These are phyloP conservation scores for Microcos paniculata DNA, from an alignment of 345 rosid genomes.

Conservation along the genomic window DNA sequence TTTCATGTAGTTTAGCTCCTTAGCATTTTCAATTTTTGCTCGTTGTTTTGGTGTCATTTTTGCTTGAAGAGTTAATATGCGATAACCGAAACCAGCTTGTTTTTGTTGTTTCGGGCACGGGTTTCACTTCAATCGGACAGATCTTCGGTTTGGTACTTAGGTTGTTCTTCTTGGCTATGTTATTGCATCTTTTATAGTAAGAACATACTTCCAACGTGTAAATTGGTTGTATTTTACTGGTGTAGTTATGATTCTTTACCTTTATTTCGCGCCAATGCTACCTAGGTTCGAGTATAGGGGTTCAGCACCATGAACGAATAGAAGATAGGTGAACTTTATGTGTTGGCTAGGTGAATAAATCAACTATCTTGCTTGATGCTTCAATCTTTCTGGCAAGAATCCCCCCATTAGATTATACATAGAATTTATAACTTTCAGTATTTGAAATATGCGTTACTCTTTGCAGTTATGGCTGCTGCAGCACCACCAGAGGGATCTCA, in stretches of 20 bases:
- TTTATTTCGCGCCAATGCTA: background rate
- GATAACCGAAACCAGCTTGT: background rate
- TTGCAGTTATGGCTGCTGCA: constrained; percentile 43
- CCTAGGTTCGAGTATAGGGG: background rate
- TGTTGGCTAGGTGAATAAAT: background rate
- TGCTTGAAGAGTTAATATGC: background rate
- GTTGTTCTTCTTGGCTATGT: background rate
- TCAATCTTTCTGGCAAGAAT: background rate
- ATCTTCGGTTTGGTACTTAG: background rate
- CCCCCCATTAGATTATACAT: background rate
- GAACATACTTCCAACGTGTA: background rate
- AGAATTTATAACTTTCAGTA: background rate
- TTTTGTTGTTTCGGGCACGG: background rate
- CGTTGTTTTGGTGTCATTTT: background rate
- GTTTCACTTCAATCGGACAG: background rate
- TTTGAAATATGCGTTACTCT: background rate
- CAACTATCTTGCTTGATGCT: background rate
- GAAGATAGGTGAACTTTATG: constrained; percentile 1
- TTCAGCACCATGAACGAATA: background rate
- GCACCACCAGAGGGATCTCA: constrained; percentile 44
- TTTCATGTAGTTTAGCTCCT: background rate
- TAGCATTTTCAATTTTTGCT: background rate
- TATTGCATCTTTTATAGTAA: background rate
- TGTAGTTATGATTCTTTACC: background rate
- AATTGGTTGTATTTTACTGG: background rate